A percentile compares a stretch with the other conserved stretches of the same genome.
Conservation (phyloP, 345 rosid genomes). For the Acer saccharum region DNA sequence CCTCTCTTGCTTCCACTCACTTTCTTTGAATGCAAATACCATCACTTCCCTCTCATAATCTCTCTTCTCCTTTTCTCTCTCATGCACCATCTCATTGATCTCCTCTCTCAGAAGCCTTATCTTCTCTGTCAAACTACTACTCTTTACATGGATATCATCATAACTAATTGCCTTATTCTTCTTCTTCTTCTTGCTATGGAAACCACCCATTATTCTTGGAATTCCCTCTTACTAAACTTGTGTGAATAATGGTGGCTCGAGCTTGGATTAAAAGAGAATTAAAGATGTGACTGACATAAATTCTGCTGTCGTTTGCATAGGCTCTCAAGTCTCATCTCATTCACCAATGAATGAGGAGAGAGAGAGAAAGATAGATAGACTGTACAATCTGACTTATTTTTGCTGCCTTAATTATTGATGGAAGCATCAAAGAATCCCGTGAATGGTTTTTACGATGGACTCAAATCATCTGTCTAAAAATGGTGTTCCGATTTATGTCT, state of each 20-base stretch:
- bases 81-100: slow-evolving; percentile 39
- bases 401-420: slow-evolving; percentile 26
- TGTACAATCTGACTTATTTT: neutral
- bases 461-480: too few species aligned
- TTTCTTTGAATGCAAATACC: slow-evolving; percentile 52
- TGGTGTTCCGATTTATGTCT: too few species aligned
- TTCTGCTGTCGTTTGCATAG: slow-evolving; percentile 19
- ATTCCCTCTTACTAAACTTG: neutral
- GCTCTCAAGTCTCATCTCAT: slow-evolving; percentile 15
- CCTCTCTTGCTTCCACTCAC: slow-evolving; percentile 73
- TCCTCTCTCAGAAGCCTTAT: slow-evolving; percentile 52
- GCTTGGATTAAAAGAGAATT: slow-evolving; percentile 21
- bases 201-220: slow-evolving; percentile 42
- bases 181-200: slow-evolving; percentile 43
- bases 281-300: slow-evolving; percentile 36
- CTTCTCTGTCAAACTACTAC: slow-evolving; percentile 35
- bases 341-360: slow-evolving; percentile 13
- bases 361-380: too few species aligned
- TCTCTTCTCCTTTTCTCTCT: slow-evolving; percentile 46
- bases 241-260: neutral
- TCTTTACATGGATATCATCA: slow-evolving; percentile 17
- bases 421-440: slow-evolving; percentile 28
- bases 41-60: slow-evolving; percentile 47
- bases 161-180: too few species aligned
- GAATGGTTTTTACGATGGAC: slow-evolving; percentile 5